phyloP scores from a whole-genome alignment of 345 rosid species.

The Diplotaxis tenuifolia region DNA sequence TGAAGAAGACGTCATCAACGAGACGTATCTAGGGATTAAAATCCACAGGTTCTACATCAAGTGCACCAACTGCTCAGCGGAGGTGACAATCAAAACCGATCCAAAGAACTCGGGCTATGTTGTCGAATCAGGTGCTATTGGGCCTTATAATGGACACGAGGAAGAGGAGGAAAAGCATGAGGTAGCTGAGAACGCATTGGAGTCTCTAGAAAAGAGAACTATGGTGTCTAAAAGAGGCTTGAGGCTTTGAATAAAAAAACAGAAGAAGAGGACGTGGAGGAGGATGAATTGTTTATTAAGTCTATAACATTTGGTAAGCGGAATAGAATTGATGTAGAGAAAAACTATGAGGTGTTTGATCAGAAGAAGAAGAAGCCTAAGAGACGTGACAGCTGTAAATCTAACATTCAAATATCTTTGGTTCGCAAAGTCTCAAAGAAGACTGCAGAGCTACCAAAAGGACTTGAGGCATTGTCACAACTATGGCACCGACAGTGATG shows the following conservation, averaged over 20 bases:
- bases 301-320: conserved; percentile 41
- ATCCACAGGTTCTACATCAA: conserved; percentile 71
- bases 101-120: conserved; percentile 65
- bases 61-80: conserved; percentile 75
- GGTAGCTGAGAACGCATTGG: conserved; percentile 65
- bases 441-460: conserved; percentile 27
- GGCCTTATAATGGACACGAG: conserved; percentile 43
- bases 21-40: conserved; percentile 38
- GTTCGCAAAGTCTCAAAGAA: conserved; percentile 45
- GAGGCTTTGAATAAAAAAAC: conserved; percentile 60
- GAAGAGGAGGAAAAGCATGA: conserved; percentile 42
- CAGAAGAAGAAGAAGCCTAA: conserved; percentile 29
- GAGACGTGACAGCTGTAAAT: conserved; percentile 17
- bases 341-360: conserved; percentile 42
- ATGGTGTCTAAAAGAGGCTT: conserved; percentile 74
- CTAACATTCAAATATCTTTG: conserved; percentile 24
- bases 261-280: conserved; percentile 39
- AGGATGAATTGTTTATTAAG: conserved; percentile 54
- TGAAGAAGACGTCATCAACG: conserved; percentile 63
- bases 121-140: conserved; percentile 68
- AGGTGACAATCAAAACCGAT: conserved; percentile 62
- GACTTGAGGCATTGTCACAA: conserved; percentile 43
- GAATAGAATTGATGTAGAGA: conserved; percentile 41
- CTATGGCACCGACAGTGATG: conserved; percentile 42
- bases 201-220: conserved; percentile 61